Evolutionary conservation across 2,329 filamentous ascomycete species (phyloP).

Genomic region (Monascus ruber): DNA sequence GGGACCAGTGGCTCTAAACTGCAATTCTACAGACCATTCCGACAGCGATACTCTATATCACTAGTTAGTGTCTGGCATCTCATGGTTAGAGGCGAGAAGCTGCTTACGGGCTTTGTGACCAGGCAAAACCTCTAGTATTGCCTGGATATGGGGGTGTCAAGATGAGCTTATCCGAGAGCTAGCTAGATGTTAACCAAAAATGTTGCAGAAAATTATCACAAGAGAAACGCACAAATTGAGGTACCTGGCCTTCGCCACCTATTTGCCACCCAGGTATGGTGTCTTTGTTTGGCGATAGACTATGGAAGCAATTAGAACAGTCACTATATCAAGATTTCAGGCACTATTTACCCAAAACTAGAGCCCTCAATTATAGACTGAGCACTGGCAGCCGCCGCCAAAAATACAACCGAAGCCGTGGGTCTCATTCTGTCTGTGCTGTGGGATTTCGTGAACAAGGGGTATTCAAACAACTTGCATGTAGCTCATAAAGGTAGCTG

Average conservation of each 20-base stretch:
- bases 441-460: neutral
- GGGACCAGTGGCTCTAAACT: constrained; percentile 76
- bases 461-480: no score
- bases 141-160: constrained; percentile 82
- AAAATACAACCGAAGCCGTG: constrained; percentile 30
- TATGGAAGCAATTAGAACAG: constrained; percentile 18
- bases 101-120: constrained; percentile 52
- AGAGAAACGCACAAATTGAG: constrained; percentile 36
- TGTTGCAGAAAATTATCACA: neutral
- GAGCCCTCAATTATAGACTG: constrained; percentile 60
- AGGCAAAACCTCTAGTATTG: constrained; percentile 71
- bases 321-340: neutral
- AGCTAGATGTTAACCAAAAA: constrained; percentile 7
- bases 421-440: constrained; percentile 27
- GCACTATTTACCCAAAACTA: constrained; percentile 63
- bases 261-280: constrained; percentile 46
- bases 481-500: no score
- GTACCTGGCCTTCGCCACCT: constrained; percentile 43
- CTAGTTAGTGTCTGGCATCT: constrained; percentile 4
- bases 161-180: constrained; percentile 80
- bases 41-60: constrained; percentile 34
- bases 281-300: constrained; percentile 48
- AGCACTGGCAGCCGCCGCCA: constrained; percentile 44
- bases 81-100: neutral
- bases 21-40: constrained; percentile 73